Percentiles rank a stretch among this genome's conserved stretches.
Evolutionary conservation across 805 yeast genomes (phyloP).

Genomic region (Lipomyces anomalus): DNA sequence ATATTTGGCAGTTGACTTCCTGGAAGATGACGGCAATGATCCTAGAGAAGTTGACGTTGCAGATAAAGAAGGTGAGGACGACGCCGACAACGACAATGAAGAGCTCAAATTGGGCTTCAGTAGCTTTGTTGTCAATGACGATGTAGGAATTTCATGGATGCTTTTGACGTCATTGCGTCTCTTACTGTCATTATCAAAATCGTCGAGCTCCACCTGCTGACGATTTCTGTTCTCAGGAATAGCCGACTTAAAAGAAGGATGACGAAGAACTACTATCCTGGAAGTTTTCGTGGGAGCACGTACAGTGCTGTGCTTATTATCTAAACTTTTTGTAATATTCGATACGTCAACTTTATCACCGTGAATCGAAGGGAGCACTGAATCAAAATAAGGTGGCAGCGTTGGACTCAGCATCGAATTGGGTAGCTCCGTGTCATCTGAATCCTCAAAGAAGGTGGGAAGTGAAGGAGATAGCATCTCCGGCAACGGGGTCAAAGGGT

Average conservation of each 20-base stretch:
- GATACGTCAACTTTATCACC: constrained; percentile 7
- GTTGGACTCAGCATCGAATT: constrained; percentile 37
- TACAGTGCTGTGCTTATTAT: too few species aligned
- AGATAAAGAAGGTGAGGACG: constrained; percentile 1
- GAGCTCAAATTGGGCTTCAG: not conserved
- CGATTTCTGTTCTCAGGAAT: not conserved
- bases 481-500: constrained; percentile 28
- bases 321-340: not conserved
- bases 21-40: not conserved
- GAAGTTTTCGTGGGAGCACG: not conserved
- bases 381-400: constrained; percentile 34
- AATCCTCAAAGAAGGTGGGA: constrained; percentile 31
- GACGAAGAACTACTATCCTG: not conserved
- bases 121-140: not conserved
- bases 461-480: constrained; percentile 37
- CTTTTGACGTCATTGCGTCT: not conserved
- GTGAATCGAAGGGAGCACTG: constrained; percentile 4
- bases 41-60: not conserved
- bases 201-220: constrained; percentile 3
- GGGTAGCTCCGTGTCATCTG: constrained; percentile 24
- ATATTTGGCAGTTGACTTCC: not conserved
- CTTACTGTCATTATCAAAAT: not conserved
- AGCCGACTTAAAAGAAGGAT: not conserved
- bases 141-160: not conserved
- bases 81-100: not conserved